Conservation (phyloP, 441 rosid species). For the Rhodomyrtus psidioides region DNA sequence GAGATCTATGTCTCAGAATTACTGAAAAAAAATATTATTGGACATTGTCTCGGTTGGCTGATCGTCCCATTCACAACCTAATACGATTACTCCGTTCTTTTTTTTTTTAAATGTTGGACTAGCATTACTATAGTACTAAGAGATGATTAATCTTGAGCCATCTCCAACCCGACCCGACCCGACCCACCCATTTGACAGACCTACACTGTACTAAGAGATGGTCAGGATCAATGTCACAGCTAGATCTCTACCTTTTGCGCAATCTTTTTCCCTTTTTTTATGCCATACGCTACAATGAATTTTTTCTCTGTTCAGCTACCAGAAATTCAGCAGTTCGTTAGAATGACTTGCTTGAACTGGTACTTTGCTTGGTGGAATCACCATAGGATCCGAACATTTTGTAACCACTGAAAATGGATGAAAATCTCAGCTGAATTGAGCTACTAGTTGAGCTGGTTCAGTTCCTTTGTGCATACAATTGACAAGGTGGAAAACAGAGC, state of each 20-base stretch:
- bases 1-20: conserved; percentile 21
- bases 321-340: not conserved
- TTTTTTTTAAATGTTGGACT: not conserved
- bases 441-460: not conserved
- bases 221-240: not conserved
- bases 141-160: not conserved
- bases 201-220: not conserved
- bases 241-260: not conserved
- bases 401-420: not conserved
- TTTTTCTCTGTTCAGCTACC: not conserved
- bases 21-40: not conserved
- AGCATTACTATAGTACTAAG: not conserved
- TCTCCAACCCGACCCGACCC: too few species aligned
- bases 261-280: not conserved
- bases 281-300: not conserved
- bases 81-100: not conserved
- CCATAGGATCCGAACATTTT: not conserved
- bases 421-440: not conserved
- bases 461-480: not conserved
- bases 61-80: not conserved
- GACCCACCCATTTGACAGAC: too few species aligned
- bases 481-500: not conserved
- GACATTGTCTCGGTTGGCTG: conserved; percentile 1
- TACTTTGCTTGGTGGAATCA: not conserved
- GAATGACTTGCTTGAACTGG: not conserved